Percentiles rank a stretch among this genome's conserved stretches.
Evolutionary conservation across 306 rosid genomes (phyloP).

Genomic region (Cucurbita pepo): DNA sequence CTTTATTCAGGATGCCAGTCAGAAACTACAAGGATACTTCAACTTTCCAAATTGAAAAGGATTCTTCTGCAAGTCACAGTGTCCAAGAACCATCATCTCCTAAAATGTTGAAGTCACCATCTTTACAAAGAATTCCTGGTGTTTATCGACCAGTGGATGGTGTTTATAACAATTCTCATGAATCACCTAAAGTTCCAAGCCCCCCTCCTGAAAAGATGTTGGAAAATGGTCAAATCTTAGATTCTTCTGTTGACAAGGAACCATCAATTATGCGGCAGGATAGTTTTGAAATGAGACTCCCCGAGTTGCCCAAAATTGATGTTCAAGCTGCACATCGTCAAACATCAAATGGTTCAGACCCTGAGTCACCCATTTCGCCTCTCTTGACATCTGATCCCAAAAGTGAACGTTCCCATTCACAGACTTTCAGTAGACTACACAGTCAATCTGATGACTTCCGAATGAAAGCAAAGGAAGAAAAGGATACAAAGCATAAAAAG

Average conservation of each 20-base stretch:
- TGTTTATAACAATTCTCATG: slow-evolving; percentile 51
- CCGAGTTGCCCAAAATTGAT: slow-evolving; percentile 88
- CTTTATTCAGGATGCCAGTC: slow-evolving; percentile 68
- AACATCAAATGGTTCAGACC: slow-evolving; percentile 76
- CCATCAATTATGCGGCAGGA: slow-evolving; percentile 86
- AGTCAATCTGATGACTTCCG: slow-evolving; percentile 66
- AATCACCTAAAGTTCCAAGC: slow-evolving; percentile 64
- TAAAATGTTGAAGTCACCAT: slow-evolving; percentile 84
- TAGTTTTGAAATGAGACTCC: slow-evolving; percentile 93
- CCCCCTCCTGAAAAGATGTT: slow-evolving; percentile 79
- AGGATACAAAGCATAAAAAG: slow-evolving; percentile 32
- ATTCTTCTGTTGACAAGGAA: slow-evolving; percentile 57
- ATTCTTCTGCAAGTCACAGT: slow-evolving; percentile 75
- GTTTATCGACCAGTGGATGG: slow-evolving; percentile 52
- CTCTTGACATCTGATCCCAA: slow-evolving; percentile 93
- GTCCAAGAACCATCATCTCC: slow-evolving; percentile 93
- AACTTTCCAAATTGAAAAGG: slow-evolving; percentile 90
- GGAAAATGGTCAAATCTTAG: slow-evolving; percentile 74
- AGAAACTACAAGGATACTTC: slow-evolving; percentile 81
- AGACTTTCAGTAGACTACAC: slow-evolving; percentile 88
- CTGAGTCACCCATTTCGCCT: slow-evolving; percentile 96
- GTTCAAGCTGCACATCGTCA: slow-evolving; percentile 61
- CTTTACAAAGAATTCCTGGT: slow-evolving; percentile 72
- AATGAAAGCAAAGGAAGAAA: slow-evolving; percentile 28
- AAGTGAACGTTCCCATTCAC: slow-evolving; percentile 96